A percentile compares a stretch with the other conserved stretches of the same genome.
Evolutionary conservation across 441 rosid species (phyloP).

Genomic region (Populus hybrid): DNA sequence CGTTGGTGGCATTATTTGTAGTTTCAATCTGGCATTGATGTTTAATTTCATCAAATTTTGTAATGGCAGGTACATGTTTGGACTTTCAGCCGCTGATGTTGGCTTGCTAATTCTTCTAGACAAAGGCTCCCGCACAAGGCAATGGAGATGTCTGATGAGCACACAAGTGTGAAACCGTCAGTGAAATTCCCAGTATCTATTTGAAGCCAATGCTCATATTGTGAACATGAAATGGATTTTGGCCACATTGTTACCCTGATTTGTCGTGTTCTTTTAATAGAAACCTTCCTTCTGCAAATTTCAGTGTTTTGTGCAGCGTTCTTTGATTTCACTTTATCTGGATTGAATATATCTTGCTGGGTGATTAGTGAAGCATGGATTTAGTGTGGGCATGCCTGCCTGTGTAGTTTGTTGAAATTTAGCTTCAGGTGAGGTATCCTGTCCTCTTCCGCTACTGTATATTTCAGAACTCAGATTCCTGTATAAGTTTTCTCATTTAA

Average conservation of each 20-base stretch:
- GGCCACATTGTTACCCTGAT: constrained; percentile 17
- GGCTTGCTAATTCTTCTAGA: constrained; percentile 85
- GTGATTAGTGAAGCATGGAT: constrained; percentile 31
- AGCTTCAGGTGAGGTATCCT: constrained; percentile 26
- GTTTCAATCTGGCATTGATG: not conserved
- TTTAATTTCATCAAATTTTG: constrained; percentile 14
- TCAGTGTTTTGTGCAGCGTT: constrained; percentile 42
- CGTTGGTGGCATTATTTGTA: not conserved
- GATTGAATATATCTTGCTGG: constrained; percentile 28
- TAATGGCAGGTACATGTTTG: constrained; percentile 58
- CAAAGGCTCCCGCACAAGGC: constrained; percentile 62
- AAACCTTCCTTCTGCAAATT: constrained; percentile 25
- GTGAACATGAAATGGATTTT: constrained; percentile 27
- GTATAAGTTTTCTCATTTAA: constrained; percentile 28
- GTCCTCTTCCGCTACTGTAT: constrained; percentile 30
- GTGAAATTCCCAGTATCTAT: constrained; percentile 15
- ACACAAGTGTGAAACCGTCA: constrained; percentile 52
- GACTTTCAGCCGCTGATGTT: constrained; percentile 49
- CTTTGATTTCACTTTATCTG: constrained; percentile 23
- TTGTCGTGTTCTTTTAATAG: constrained; percentile 26
- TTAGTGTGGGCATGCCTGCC: constrained; percentile 24
- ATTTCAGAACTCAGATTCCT: constrained; percentile 34
- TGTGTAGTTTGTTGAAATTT: constrained; percentile 30
- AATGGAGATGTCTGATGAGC: constrained; percentile 81
- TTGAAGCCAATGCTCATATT: constrained; percentile 21